These are phyloP conservation scores for Cystoderma amianthinum DNA, from an alignment of 768 basidiomycete genomes.

Conservation along the genomic window DNA sequence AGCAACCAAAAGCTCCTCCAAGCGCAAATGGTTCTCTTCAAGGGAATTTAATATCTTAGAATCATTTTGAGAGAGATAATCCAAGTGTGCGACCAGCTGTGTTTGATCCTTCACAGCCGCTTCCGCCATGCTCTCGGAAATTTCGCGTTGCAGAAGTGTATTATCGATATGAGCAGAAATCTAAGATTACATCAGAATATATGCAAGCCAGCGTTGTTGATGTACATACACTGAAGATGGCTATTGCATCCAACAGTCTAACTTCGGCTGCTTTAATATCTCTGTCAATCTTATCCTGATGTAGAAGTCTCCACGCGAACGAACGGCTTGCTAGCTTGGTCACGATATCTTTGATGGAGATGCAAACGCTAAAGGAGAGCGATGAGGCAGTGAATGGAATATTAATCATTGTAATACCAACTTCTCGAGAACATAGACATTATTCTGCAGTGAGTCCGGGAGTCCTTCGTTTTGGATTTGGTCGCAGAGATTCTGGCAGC, in stretches of 20 bases:
- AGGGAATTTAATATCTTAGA: neutral
- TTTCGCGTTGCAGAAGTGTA: neutral
- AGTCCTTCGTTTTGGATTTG: neutral
- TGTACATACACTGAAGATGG: neutral
- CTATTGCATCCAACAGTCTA: neutral
- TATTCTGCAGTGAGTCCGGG: neutral
- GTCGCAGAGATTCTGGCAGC: neutral
- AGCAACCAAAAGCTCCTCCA: neutral
- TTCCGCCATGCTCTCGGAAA: neutral
- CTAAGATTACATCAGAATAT: neutral
- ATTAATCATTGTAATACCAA: too few species aligned
- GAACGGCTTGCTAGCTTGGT: neutral
- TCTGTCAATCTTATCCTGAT: neutral
- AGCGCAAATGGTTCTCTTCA: neutral
- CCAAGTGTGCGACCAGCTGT: neutral
- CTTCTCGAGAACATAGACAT: neutral
- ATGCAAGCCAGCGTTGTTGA: neutral
- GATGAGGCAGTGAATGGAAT: neutral
- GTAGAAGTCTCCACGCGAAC: neutral
- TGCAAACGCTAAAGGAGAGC: neutral
- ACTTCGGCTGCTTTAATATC: neutral
- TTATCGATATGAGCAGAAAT: neutral
- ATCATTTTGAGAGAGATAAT: too few species aligned
- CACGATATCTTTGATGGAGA: neutral
- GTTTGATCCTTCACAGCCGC: neutral